These are phyloP conservation scores for Xylaria sp. DNA, from an alignment of 2,329 filamentous ascomycete genomes.

Conservation along the genomic window DNA sequence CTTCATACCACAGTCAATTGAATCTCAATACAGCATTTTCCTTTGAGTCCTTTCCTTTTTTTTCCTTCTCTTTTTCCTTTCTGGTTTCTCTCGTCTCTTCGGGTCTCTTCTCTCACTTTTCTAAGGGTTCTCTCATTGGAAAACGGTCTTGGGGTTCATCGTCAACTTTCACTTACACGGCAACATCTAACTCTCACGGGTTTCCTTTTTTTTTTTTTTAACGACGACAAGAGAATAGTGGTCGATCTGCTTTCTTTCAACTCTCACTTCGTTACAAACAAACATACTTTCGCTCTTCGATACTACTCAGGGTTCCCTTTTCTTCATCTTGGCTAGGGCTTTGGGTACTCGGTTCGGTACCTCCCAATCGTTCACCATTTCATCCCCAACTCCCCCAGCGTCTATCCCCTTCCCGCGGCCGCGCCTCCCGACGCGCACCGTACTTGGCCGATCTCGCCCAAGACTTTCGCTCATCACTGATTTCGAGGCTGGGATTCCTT, in stretches of 20 bases:
- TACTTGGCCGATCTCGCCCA: slow-evolving; percentile 49
- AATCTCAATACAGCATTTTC: slow-evolving; percentile 41
- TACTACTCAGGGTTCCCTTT: slow-evolving; percentile 21
- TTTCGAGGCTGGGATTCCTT: slow-evolving; percentile 46
- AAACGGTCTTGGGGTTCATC: slow-evolving; percentile 40
- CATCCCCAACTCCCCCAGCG: slow-evolving; percentile 47
- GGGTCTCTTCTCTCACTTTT: slow-evolving; percentile 41
- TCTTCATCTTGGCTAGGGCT: slow-evolving; percentile 29
- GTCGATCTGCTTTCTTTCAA: slow-evolving; percentile 31
- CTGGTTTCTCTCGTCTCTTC: slow-evolving; percentile 41
- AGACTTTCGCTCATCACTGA: slow-evolving; percentile 56
- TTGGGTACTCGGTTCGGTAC: slow-evolving; percentile 38
- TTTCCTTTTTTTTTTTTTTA: slow-evolving; percentile 21
- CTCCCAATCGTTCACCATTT: slow-evolving; percentile 48
- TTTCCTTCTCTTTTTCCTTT: slow-evolving; percentile 38
- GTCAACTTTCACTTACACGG: slow-evolving; percentile 39
- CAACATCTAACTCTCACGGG: slow-evolving; percentile 28
- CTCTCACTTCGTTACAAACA: slow-evolving; percentile 16
- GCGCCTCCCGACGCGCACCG: slow-evolving; percentile 55
- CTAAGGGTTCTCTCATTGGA: slow-evolving; percentile 30
- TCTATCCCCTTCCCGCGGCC: slow-evolving; percentile 56
- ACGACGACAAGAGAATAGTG: slow-evolving; percentile 26
- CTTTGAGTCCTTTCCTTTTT: slow-evolving; percentile 45
- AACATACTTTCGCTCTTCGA: slow-evolving; percentile 10
- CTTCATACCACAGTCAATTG: slow-evolving; percentile 39